Conservation (phyloP, 2,329 filamentous ascomycete genomes). For the Ascosphaera apis region DNA sequence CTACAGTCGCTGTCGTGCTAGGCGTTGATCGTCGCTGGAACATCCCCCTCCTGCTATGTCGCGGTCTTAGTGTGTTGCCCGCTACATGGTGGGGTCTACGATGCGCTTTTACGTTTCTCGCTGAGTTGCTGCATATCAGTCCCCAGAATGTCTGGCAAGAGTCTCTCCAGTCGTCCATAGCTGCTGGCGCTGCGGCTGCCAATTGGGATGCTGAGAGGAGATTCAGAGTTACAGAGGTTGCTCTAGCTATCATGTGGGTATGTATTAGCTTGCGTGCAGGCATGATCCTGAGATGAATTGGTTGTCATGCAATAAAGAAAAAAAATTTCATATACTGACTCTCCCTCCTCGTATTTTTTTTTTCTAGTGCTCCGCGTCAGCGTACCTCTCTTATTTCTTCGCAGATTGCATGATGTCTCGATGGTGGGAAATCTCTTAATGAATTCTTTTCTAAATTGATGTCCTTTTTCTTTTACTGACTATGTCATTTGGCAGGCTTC, state of each 20-base stretch:
- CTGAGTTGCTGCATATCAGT: slow-evolving; percentile 32
- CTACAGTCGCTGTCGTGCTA: slow-evolving; percentile 54
- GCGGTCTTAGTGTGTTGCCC: slow-evolving; percentile 48
- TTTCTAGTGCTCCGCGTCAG: slow-evolving; percentile 46
- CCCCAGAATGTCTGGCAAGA: slow-evolving; percentile 19
- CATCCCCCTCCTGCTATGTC: slow-evolving; percentile 45
- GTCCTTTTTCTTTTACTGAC: slow-evolving; percentile 3
- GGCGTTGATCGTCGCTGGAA: slow-evolving; percentile 53
- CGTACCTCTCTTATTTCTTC: slow-evolving; percentile 62
- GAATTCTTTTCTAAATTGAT: neutral
- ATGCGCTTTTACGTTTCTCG: slow-evolving; percentile 43
- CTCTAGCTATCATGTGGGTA: slow-evolving; percentile 53
- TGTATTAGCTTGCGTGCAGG: slow-evolving; percentile 14
- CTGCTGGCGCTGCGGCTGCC: slow-evolving; percentile 14
- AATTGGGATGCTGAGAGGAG: slow-evolving; percentile 24
- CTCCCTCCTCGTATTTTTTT: neutral
- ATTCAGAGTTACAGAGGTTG: slow-evolving; percentile 42
- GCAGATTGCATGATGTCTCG: slow-evolving; percentile 67
- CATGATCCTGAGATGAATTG: slow-evolving; percentile 4
- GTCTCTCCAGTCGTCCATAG: slow-evolving; percentile 17
- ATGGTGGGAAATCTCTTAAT: slow-evolving; percentile 30
- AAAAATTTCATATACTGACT: slow-evolving; percentile 3
- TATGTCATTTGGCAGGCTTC: slow-evolving; percentile 32
- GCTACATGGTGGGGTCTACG: slow-evolving; percentile 50
- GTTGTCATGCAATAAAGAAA: neutral